Evolutionary conservation across 2,329 filamentous ascomycete species (phyloP), one percentile per base, ranked within the genome.

Genomic region (Clarireedia paspali): DNA sequence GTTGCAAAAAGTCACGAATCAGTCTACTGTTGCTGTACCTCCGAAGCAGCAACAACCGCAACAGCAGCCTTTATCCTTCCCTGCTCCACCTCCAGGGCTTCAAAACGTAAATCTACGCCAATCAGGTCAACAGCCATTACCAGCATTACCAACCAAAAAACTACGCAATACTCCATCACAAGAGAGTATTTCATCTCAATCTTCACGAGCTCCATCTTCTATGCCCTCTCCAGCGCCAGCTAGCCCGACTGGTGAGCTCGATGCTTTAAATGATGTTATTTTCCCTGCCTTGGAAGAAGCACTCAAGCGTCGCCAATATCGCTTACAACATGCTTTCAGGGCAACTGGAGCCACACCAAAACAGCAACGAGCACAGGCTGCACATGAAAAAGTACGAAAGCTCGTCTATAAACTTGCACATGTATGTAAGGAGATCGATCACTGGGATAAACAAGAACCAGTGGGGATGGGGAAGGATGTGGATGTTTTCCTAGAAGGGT

Each of bases 381-480:
- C 87, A 0, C 91, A 97, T 66, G 91, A 96, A 57, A 87, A 88
- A 70, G 79, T 97, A 44, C 81, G 87, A 61, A 83, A 85, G 67
- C 77, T 95, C 27, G 89, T 96, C 12, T 85, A 85, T 61, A 95
- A 95, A 69, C 79, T 95, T 30, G 87, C 86, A 2, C 83, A 88
- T 58, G 78, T 92, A 24, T 95, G 95, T 71, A 87, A 86, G 67
- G 91, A 96, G 70, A 90, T 99, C 66, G 92, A 99, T 70, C 81
- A 87, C 60, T 88, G 85, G 72, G 94, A 99, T 71, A 87, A 87
- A 69, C 82, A 85, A 45, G 88, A 90, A 63, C 89, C 91, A 5
- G 90, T 97, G 10, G 90, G 91, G 1, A 96, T 97, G 92, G 92
- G 91, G 0, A 85, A 89, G 46, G 91, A 92, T 26, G 91, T 96